Conservation (phyloP, 768 basidiomycete genomes). For the Podaxis pistillaris region DNA sequence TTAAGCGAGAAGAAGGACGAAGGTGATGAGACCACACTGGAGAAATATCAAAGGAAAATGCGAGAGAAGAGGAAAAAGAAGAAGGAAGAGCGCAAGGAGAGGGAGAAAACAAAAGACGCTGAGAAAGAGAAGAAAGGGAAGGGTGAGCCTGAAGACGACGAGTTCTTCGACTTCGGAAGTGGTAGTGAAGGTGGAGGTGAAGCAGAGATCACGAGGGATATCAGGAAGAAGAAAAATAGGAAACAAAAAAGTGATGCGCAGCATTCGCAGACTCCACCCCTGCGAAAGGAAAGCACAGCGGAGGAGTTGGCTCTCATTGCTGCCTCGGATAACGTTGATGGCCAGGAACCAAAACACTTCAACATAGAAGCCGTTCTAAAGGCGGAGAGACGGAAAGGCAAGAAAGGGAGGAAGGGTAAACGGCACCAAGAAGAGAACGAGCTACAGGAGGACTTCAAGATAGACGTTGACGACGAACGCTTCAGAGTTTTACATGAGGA, state of each 20-base stretch:
- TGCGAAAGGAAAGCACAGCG: conserved; percentile 46
- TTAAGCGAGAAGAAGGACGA: conserved; percentile 53
- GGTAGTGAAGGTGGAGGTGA: conserved; percentile 33
- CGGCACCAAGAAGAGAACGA: conserved; percentile 54
- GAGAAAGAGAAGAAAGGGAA: conserved; percentile 24
- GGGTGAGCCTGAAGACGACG: conserved; percentile 45
- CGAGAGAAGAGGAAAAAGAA: conserved; percentile 83
- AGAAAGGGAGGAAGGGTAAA: conserved; percentile 37
- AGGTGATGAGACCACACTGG: conserved; percentile 83
- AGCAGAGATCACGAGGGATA: conserved; percentile 14
- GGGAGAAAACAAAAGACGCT: conserved; percentile 18
- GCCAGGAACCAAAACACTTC: conserved; percentile 71
- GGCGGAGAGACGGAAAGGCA: conserved; percentile 70
- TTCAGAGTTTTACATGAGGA: conserved; percentile 89
- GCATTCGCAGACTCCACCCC: conserved; percentile 18
- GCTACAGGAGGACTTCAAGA: conserved; percentile 74
- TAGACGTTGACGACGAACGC: conserved; percentile 84
- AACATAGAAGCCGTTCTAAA: conserved; percentile 87
- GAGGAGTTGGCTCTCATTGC: conserved; percentile 68
- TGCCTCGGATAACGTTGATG: conserved; percentile 49
- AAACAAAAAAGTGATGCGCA: conserved; percentile 20
- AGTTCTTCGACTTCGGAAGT: conserved; percentile 70
- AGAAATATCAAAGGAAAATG: conserved; percentile 86
- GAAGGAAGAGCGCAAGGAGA: conserved; percentile 63
- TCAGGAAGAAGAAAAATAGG: conserved; percentile 21